A percentile compares a stretch with the other conserved stretches of the same genome.
These are phyloP conservation scores for Lycium ferocissimum DNA, from an alignment of 257 asterid species.

Conservation along the genomic window DNA sequence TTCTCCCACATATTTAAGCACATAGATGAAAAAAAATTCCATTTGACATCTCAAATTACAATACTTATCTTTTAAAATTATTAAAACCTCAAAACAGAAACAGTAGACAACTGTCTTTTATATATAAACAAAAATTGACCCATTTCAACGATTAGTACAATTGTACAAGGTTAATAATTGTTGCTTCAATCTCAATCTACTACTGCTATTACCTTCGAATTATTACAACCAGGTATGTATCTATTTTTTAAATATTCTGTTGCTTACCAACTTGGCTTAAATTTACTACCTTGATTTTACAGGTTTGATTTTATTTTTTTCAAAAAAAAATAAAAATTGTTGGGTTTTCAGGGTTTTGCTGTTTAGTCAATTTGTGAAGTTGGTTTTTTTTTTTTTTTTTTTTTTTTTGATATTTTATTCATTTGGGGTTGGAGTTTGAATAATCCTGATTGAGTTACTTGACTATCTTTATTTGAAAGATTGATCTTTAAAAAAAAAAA, in stretches of 20 bases:
- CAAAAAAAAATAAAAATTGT: not conserved
- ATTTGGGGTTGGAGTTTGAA: not conserved
- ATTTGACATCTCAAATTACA: not conserved
- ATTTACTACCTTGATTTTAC: not conserved
- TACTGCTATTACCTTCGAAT: constrained; percentile 5
- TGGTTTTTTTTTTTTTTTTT: not conserved
- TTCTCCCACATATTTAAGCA: not conserved
- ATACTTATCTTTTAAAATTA: not conserved
- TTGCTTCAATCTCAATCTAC: constrained; percentile 46
- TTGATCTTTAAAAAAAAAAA: too few species aligned
- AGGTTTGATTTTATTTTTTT: not conserved
- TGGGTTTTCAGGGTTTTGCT: too few species aligned
- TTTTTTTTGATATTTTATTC: too few species aligned
- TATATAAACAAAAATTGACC: constrained; percentile 1
- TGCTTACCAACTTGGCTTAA: not conserved
- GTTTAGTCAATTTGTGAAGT: not conserved
- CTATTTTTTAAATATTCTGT: not conserved
- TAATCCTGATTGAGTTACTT: not conserved
- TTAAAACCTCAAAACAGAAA: not conserved
- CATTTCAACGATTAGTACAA: not conserved
- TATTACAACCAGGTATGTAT: constrained; percentile 26
- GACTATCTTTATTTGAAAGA: too few species aligned
- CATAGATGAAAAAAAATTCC: not conserved
- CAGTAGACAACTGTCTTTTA: not conserved
- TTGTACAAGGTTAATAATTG: not conserved